These are phyloP conservation scores for Endocarpon pusillum DNA, from an alignment of 495 filamentous ascomycete species.

Conservation along the genomic window DNA sequence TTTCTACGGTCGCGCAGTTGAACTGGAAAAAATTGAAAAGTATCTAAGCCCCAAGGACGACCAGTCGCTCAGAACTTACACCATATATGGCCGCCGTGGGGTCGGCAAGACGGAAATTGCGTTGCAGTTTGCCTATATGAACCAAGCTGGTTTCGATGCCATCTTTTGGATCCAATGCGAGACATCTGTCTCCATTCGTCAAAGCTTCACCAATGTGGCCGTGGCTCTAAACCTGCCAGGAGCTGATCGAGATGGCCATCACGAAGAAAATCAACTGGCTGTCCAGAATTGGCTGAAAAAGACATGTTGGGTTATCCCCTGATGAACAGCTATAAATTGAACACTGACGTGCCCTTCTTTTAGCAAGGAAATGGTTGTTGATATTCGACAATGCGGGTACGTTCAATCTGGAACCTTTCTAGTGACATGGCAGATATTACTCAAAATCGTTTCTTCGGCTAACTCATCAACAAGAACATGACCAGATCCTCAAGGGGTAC, in stretches of 20 bases:
- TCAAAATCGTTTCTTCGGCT: not conserved
- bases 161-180: slow-evolving; percentile 12
- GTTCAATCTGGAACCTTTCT: not conserved
- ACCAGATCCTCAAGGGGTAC: not conserved
- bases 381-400: slow-evolving; percentile 11
- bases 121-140: slow-evolving; percentile 2
- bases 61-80: slow-evolving; percentile 3
- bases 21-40: slow-evolving; percentile 5
- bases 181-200: slow-evolving; percentile 7
- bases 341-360: not conserved
- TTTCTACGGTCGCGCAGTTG: slow-evolving; percentile 7
- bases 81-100: slow-evolving; percentile 7
- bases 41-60: not conserved
- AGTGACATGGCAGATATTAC: slow-evolving; percentile 3
- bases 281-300: slow-evolving; percentile 12
- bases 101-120: slow-evolving; percentile 9
- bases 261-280: slow-evolving; percentile 10
- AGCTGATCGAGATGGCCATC: slow-evolving; percentile 8
- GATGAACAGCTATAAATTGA: not conserved
- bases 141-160: slow-evolving; percentile 4
- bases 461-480: slow-evolving; percentile 1
- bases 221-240: slow-evolving; percentile 8
- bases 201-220: slow-evolving; percentile 14
- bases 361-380: slow-evolving; percentile 8
- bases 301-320: slow-evolving; percentile 6